phyloP scores from a whole-genome alignment of 257 asterid species.

The Paraleonurus japonicus region DNA sequence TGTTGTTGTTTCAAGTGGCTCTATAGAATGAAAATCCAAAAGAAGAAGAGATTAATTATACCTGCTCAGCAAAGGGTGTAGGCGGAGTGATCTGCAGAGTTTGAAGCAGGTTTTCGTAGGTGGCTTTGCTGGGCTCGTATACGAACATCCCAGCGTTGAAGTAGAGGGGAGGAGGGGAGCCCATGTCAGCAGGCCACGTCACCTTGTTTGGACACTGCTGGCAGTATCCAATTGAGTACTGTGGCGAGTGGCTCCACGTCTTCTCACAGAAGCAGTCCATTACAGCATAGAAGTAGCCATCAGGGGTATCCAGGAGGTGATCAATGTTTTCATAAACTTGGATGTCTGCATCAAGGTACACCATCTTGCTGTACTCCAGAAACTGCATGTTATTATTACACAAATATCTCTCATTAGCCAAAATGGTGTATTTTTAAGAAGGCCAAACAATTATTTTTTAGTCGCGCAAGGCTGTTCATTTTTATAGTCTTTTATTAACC shows the following conservation, averaged over 20 bases:
- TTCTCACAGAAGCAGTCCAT: constrained; percentile 68
- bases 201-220: constrained; percentile 59
- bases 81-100: constrained; percentile 50
- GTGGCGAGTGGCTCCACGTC: constrained; percentile 57
- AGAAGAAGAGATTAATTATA: not conserved
- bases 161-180: constrained; percentile 51
- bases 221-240: constrained; percentile 52
- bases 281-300: constrained; percentile 60
- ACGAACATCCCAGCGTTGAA: constrained; percentile 68
- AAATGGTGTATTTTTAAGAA: too few species aligned
- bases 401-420: not conserved
- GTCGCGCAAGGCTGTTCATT: too few species aligned
- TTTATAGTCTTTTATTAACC: too few species aligned
- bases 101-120: constrained; percentile 41
- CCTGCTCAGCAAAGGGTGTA: constrained; percentile 65
- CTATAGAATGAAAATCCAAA: not conserved
- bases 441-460: too few species aligned
- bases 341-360: constrained; percentile 61
- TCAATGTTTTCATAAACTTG: constrained; percentile 60
- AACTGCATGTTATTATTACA: constrained; percentile 25
- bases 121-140: constrained; percentile 46
- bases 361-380: constrained; percentile 59
- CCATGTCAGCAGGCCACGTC: constrained; percentile 55
- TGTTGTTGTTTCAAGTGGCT: not conserved
- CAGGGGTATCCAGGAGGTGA: constrained; percentile 47